Base-by-base conservation (phyloP, 768 basidiomycete species). In the Boletus insuetus region DNA sequence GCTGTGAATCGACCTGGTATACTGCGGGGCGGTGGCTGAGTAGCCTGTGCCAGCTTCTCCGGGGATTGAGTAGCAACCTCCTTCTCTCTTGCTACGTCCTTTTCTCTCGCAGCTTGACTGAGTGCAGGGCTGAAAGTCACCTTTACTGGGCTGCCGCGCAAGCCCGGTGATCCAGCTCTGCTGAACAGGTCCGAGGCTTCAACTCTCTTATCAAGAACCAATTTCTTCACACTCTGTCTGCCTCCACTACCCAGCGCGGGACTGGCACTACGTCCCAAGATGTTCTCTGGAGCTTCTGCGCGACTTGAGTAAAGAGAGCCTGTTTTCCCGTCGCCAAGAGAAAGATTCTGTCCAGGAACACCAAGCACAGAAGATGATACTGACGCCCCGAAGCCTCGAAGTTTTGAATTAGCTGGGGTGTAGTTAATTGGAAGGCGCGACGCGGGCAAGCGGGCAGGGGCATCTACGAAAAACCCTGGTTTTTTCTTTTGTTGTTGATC, bases 141-240 rank as follows among this genome's bases (percentile, higher is more conserved):
- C 66, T 83, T 89, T 22, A 63, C 61, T 11, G 69, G 61, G 51
- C 66, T 65, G 22, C 61, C 58, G 16, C 64, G 64, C 61, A 65
- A 41, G 17, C 62, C 56, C 39, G 80, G 73, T 14, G 68, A 73
- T 20, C 77, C 74, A 19, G 73, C 68, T 49, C 77, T 75, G 38
- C 82, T 79, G 64, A 91, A 87, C 49, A 92, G 64, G 58, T 92
- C 87, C 24, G 81, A 74, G 26, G 89, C 80, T 49, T 90, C 87
- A 16, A 91, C 76, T 67, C 87, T 92, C 73, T 90, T 94, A 66
- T 94, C 89, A 58, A 97, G 69, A 37, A 94, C 86, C 54, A 98
- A 80, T 67, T 96, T 96, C 77, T 98, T 98, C 54, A 96, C 91
- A 66, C 92, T 96, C 54, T 87, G 83, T 51, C 86, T 78, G 55